Percentiles rank a stretch among this genome's conserved stretches.
These are phyloP conservation scores for Zelonia costaricensis DNA, from an alignment of 208 protist species.

Conservation along the genomic window DNA sequence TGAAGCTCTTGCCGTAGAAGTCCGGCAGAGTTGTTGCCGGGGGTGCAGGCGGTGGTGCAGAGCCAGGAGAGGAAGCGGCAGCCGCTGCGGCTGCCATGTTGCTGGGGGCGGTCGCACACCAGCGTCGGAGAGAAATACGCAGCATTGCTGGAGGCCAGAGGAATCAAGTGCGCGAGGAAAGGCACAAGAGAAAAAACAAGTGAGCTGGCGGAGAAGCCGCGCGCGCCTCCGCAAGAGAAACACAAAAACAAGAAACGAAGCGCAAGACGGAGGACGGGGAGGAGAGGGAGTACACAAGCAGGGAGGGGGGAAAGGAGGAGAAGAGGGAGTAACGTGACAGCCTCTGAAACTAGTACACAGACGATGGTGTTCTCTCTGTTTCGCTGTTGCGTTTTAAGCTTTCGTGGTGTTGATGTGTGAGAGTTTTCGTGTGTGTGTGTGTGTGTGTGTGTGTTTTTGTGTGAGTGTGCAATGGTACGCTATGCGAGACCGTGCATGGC, in stretches of 20 bases:
- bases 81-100: conserved; percentile 1
- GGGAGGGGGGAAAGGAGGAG: background rate
- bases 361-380: no score
- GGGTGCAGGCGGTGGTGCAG: background rate
- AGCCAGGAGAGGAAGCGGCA: background rate
- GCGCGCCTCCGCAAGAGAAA: background rate
- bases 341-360: no score
- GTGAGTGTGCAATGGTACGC: background rate
- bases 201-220: background rate
- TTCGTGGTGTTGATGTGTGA: background rate
- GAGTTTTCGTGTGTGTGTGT: background rate
- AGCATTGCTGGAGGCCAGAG: conserved; percentile 19
- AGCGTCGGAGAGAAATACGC: conserved; percentile 18
- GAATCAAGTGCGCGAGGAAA: no score
- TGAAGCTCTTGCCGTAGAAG: conserved; percentile 80
- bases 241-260: background rate
- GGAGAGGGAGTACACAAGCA: background rate
- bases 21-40: conserved; percentile 24
- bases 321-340: background rate
- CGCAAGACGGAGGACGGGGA: background rate
- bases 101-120: conserved; percentile 16
- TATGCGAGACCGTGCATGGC: background rate
- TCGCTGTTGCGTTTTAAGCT: no score
- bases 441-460: background rate
- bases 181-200: no score